Base-by-base conservation (phyloP, 441 rosid species). In the Populus tomentosa region DNA sequence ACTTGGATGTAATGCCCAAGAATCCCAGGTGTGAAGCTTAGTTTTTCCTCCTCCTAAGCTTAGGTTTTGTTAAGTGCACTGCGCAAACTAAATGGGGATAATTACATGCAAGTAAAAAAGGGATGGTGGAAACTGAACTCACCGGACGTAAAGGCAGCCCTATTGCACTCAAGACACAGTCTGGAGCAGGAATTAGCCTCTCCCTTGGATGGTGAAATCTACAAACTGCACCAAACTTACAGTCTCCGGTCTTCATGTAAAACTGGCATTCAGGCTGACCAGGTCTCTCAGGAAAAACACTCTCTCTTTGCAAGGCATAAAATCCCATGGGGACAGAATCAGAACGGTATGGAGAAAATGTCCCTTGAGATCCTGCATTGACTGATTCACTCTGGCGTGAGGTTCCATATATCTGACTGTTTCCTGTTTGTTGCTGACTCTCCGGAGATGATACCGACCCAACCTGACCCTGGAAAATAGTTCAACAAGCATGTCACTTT, bases 151-250 rank as follows among this genome's bases (percentile, higher is more conserved):
- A 80, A 68, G 99, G 99, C 75, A 96, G 97, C 83, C 98, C 98
- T 61, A 94, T 83, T 69, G 97, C 84, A 67, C 99, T 96, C 83
- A 96, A 84, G 26, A 85, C 85, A 87, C 99, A 94, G 82, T 96
- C 98, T 69, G 99, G 98, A 78, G 94, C 85, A 78, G 98, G 98
- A 84, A 92, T 84, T 77, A 88, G 83, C 84, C 99, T 88, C 76
- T 97, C 97, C 85, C 97, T 91, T 77, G 99, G 99, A 81, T 97
- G 99, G 85, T 97, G 98, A 81, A 91, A 97, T 73, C 88, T 90
- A 83, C 99, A 97, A 72, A 93, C 98, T 53, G 97, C 92, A 78
- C 99, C 99, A 80, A 93, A 97, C 83, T 94, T 97, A 84, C 99
- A 97, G 81, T 93, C 98, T 46, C 98, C 99, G 46, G 30, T 28